Conservation (phyloP, 345 rosid genomes). For the Bruguiera gymnorhiza region DNA sequence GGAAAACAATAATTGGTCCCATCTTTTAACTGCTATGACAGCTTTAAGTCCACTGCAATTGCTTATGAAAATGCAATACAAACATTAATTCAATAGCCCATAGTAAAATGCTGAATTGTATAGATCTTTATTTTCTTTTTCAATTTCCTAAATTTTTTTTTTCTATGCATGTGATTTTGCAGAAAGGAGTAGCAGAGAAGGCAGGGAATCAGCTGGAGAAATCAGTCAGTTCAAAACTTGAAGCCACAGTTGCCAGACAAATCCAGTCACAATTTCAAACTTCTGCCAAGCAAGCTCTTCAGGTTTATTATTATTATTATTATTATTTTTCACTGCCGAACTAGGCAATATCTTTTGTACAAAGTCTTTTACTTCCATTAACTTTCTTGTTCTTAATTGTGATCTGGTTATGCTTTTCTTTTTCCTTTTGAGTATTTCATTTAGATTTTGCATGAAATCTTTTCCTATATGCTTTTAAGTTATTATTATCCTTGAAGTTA, state of each 20-base stretch:
- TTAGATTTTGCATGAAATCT: too few species aligned
- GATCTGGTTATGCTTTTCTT: background rate
- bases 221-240: constrained; percentile 73
- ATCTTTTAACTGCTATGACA: background rate
- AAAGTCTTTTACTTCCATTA: background rate
- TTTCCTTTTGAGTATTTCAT: background rate
- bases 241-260: constrained; percentile 75
- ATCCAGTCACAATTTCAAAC: constrained; percentile 89
- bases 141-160: too few species aligned
- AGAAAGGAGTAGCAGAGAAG: constrained; percentile 90
- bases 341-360: background rate
- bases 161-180: constrained; percentile 5
- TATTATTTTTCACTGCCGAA: too few species aligned
- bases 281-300: constrained; percentile 87
- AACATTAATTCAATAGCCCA: background rate
- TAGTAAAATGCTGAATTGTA: too few species aligned
- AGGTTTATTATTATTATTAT: constrained; percentile 38
- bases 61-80: background rate
- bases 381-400: background rate
- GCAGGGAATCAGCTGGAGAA: constrained; percentile 81
- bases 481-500: too few species aligned
- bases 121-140: too few species aligned
- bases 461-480: too few species aligned
- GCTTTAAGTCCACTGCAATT: constrained; percentile 3
- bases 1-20: background rate